These are phyloP conservation scores for Fusarium scirpi DNA, from an alignment of 2,329 filamentous ascomycete species.

Conservation along the genomic window DNA sequence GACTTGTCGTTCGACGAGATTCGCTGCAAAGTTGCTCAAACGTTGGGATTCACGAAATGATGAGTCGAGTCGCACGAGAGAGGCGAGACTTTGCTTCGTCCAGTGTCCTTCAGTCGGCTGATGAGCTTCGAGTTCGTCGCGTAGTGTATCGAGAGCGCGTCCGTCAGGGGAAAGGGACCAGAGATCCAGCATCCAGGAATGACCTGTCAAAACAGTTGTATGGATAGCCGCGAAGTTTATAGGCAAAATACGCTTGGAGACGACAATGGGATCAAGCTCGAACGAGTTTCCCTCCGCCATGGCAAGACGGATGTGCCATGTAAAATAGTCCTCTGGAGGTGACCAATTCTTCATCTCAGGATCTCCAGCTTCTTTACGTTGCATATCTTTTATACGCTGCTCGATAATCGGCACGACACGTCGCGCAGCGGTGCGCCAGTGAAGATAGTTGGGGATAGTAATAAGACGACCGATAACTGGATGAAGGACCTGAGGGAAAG, in stretches of 20 bases:
- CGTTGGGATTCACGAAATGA: slow-evolving; percentile 67
- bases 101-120: slow-evolving; percentile 53
- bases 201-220: slow-evolving; percentile 66
- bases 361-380: slow-evolving; percentile 55
- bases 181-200: slow-evolving; percentile 61
- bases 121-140: slow-evolving; percentile 55
- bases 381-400: slow-evolving; percentile 61
- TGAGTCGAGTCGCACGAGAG: slow-evolving; percentile 62
- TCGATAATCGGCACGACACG: slow-evolving; percentile 62
- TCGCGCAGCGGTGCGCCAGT: slow-evolving; percentile 59
- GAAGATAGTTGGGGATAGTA: slow-evolving; percentile 59
- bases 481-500: slow-evolving; percentile 62
- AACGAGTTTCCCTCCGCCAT: slow-evolving; percentile 55
- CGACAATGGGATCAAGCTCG: slow-evolving; percentile 61
- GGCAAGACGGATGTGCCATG: slow-evolving; percentile 67
- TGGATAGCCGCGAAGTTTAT: slow-evolving; percentile 71
- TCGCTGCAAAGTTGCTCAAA: slow-evolving; percentile 60
- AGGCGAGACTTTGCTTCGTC: slow-evolving; percentile 59
- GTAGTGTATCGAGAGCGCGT: slow-evolving; percentile 54
- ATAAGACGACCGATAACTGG: slow-evolving; percentile 62
- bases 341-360: slow-evolving; percentile 55
- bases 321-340: slow-evolving; percentile 67
- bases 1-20: slow-evolving; percentile 61
- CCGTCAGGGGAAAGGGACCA: slow-evolving; percentile 54
- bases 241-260: slow-evolving; percentile 65